These are phyloP conservation scores for Cutaneotrichosporon sp. DNA, from an alignment of 1,284 basidiomycete genomes.

Conservation along the genomic window DNA sequence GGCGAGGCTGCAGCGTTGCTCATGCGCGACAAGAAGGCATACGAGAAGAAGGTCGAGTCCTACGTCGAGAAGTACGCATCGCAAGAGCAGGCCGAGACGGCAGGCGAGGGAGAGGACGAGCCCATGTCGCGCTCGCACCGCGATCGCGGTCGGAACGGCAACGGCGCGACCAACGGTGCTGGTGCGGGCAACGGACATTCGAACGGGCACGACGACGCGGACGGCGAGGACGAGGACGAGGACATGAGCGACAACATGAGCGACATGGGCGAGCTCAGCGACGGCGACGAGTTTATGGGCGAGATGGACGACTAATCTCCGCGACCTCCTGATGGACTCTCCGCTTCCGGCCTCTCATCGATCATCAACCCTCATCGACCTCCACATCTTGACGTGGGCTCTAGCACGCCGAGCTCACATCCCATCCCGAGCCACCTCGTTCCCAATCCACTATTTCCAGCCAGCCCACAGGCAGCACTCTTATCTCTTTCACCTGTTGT, in stretches of 20 bases:
- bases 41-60: slow-evolving; percentile 79
- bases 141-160: slow-evolving; percentile 1
- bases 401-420: too few relatives aligned
- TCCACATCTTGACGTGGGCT: too few relatives aligned
- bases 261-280: slow-evolving; percentile 82
- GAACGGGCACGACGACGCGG: slow-evolving; percentile 48
- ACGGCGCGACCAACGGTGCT: slow-evolving; percentile 6
- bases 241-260: slow-evolving; percentile 78
- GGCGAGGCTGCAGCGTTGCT: slow-evolving; percentile 94
- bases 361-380: too few relatives aligned
- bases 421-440: too few relatives aligned
- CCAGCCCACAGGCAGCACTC: too few relatives aligned
- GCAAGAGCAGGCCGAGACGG: slow-evolving; percentile 47
- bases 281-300: slow-evolving; percentile 56
- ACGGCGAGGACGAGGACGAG: slow-evolving; percentile 62
- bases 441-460: too few relatives aligned
- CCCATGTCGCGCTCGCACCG: slow-evolving; percentile 14
- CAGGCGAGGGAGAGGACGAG: slow-evolving; percentile 44
- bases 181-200: slow-evolving; percentile 25
- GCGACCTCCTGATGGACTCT: too few relatives aligned
- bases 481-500: slow-evolving; percentile 6
- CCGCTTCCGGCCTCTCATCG: too few relatives aligned
- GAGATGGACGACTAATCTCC: slow-evolving; percentile 30
- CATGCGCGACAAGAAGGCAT: slow-evolving; percentile 94
- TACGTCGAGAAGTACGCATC: slow-evolving; percentile 52